phyloP scores from a whole-genome alignment of 345 rosid species.

The Eucalyptus viminalis region DNA sequence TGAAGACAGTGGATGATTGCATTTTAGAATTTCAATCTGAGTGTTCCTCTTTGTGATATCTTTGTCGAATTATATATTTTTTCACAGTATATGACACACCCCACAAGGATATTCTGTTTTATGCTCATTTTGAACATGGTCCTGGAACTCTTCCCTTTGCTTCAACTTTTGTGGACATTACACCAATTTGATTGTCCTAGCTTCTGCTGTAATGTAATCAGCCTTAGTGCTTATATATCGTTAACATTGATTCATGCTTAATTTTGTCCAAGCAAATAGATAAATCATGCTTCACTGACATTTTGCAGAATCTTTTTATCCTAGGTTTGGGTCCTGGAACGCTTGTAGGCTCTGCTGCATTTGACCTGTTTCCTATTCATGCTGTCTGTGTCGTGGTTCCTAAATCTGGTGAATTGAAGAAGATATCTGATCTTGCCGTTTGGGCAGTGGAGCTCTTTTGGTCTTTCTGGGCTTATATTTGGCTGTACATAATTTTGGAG shows the following conservation, averaged over 20 bases:
- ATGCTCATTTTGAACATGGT: neutral
- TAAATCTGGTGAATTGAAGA: conserved; percentile 88
- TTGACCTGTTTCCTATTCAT: conserved; percentile 92
- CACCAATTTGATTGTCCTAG: neutral
- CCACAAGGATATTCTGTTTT: neutral
- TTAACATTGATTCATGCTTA: neutral
- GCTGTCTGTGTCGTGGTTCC: conserved; percentile 96
- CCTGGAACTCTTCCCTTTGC: neutral
- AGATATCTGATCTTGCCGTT: conserved; percentile 86
- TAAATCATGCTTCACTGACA: neutral
- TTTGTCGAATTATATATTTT: neutral
- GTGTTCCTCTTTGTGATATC: neutral
- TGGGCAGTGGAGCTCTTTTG: conserved; percentile 94
- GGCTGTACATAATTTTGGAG: conserved; percentile 94
- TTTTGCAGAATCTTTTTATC: neutral
- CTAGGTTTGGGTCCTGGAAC: conserved; percentile 97
- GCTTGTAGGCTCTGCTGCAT: conserved; percentile 97
- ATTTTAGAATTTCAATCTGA: neutral
- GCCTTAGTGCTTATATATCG: neutral
- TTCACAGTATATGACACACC: neutral
- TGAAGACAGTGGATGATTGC: neutral
- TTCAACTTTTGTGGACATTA: neutral
- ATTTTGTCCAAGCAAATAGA: neutral
- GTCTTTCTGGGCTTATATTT: conserved; percentile 97
- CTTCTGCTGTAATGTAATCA: neutral